These are phyloP conservation scores for Chalaropsis ovoidea DNA, from an alignment of 2,329 filamentous ascomycete genomes.

Conservation along the genomic window DNA sequence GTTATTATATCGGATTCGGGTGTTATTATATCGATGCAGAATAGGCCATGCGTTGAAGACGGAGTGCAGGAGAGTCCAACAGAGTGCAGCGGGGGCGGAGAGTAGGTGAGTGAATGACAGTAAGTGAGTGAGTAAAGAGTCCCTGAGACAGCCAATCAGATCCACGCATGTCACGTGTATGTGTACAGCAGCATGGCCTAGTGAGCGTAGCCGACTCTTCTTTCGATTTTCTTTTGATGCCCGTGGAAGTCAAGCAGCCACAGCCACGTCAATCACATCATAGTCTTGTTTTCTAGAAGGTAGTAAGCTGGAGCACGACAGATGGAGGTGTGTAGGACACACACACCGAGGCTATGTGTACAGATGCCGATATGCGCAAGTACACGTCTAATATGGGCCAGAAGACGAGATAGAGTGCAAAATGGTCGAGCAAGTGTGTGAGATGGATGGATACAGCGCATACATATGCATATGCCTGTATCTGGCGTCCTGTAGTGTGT, in stretches of 20 bases:
- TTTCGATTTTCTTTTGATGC: background rate
- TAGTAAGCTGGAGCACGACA: background rate
- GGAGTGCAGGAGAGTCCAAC: background rate
- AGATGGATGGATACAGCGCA: slow-evolving; percentile 40
- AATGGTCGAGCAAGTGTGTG: no score
- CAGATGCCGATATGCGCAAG: background rate
- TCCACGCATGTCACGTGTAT: background rate
- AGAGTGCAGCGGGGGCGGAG: no score
- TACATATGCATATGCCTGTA: slow-evolving; percentile 29
- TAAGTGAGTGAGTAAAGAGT: no score
- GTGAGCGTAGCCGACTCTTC: no score
- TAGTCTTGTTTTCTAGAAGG: background rate
- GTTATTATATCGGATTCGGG: no score
- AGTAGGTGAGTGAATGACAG: no score
- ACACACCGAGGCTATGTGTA: background rate
- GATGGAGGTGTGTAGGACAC: background rate
- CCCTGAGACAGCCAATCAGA: background rate
- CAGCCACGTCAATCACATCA: background rate
- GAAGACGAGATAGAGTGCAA: no score
- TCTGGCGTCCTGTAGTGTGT: background rate
- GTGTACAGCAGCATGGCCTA: no score
- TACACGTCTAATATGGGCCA: background rate
- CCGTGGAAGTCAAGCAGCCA: background rate
- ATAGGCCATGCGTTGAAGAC: background rate
- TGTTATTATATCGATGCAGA: no score